Percentiles rank a stretch among this genome's conserved stretches.
These are phyloP conservation scores for Thuidium tamariscinum DNA, from an alignment of 225 moss, liverwort and hornwort genomes.

Conservation along the genomic window DNA sequence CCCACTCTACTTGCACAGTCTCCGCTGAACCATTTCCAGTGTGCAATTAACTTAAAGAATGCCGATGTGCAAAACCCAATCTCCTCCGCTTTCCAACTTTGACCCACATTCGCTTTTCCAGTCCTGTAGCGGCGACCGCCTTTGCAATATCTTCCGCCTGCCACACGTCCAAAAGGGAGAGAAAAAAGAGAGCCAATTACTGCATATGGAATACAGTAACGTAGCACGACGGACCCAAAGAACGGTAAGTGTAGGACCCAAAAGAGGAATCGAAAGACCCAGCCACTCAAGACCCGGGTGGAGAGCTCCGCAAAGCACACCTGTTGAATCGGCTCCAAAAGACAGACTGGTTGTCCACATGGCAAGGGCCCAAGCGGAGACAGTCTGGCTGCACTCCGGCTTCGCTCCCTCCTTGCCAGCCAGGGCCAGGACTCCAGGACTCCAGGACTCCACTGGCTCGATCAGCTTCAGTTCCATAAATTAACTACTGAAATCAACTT, in stretches of 20 bases:
- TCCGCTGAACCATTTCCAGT: no score
- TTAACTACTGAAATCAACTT: background rate
- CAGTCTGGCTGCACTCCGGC: background rate
- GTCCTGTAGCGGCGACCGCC: no score
- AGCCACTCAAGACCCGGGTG: background rate
- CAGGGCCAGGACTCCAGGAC: background rate
- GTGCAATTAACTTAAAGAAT: background rate
- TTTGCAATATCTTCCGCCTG: background rate
- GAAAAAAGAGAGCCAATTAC: background rate
- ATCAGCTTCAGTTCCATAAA: background rate
- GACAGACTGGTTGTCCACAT: background rate
- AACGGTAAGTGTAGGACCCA: no score
- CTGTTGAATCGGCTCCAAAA: accelerated
- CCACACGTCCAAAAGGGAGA: background rate
- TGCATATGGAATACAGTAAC: no score
- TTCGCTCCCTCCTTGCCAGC: background rate
- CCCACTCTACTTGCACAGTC: no score
- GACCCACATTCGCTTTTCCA: no score
- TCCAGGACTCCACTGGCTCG: no score
- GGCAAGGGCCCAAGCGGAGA: background rate
- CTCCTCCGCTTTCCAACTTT: background rate
- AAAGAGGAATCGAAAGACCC: background rate
- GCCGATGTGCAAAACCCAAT: background rate
- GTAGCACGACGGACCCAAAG: no score
- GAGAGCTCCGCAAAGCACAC: background rate